Percentiles rank a stretch among this genome's conserved stretches.
These are phyloP conservation scores for Conoideocrella luteorostrata DNA, from an alignment of 2,329 filamentous ascomycete species.

Conservation along the genomic window DNA sequence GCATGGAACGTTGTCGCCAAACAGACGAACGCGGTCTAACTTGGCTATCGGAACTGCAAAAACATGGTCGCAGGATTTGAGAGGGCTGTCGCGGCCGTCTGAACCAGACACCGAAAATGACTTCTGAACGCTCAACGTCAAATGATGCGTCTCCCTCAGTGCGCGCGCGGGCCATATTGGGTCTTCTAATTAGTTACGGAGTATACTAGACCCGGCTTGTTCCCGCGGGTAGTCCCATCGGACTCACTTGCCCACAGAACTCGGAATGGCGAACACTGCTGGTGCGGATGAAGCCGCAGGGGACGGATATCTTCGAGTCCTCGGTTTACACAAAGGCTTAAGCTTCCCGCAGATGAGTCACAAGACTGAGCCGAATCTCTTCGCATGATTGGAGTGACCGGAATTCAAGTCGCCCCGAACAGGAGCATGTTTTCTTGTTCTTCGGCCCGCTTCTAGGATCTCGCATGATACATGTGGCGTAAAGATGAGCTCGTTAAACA, in stretches of 20 bases:
- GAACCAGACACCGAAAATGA: no score
- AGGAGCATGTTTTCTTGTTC: constrained; percentile 23
- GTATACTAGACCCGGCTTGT: no score
- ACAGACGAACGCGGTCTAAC: no score
- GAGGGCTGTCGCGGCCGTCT: no score
- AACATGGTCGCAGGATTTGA: no score
- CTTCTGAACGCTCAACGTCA: no score
- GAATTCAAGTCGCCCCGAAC: constrained; percentile 17
- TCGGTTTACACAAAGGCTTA: constrained; percentile 18
- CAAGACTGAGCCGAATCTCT: constrained; percentile 9
- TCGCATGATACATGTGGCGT: constrained; percentile 24
- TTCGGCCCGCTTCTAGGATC: constrained; percentile 21
- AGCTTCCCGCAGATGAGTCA: constrained; percentile 12
- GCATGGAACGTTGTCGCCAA: no score
- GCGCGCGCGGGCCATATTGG: no score
- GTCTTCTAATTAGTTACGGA: no score
- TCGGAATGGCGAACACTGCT: neutral
- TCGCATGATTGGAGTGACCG: constrained; percentile 24
- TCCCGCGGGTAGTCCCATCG: neutral
- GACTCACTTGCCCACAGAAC: no score
- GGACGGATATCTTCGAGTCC: constrained; percentile 10
- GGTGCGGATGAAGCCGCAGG: neutral
- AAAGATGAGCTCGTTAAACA: constrained; percentile 25
- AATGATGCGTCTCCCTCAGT: no score
- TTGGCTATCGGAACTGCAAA: no score